Base-by-base conservation (phyloP, 2,329 filamentous ascomycete species). In the Chalara sp. region DNA sequence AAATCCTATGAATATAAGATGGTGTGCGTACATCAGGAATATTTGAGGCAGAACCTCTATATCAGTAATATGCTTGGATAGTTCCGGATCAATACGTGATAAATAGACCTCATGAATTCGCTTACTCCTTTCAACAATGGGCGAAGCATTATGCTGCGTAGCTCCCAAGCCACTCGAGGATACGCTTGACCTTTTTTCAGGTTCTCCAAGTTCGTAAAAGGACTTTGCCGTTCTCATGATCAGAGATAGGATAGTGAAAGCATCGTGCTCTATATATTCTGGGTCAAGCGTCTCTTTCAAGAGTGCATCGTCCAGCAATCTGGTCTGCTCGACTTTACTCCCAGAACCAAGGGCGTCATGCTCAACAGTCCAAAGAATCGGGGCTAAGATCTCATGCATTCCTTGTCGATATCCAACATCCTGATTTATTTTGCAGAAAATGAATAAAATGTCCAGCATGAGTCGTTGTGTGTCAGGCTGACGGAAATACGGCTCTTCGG, bases 1-100 rank as follows among this genome's bases (percentile, higher is more conserved):
- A 44, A 46, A 7, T n/a, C 7, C 32, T 13, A 47, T 32, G 5
- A 46, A 10, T 32, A 12, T 12, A 11, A 13, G 41, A 28, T 13
- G 31, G 7, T n/a, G 12, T 48, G 65, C 79, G 67, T 70, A 93
- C 87, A 97, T 95, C 29, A 97, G 72, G 64, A 97, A 99, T 47
- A 99, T 92, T 62, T 99, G 93, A 1, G 93, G 93, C n/a, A 96
- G 72, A 54, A 99, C 84, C 53, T 96, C 92, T 44, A 96, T 84
- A 53, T 81, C 79, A 52, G 83, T 84, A 13, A 99, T 76, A 66
- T 97, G 91, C 29, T 76, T 75, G 11, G 89, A 86, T 31, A 97
- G 76, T 62, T 90, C 86, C n/a, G 87, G 84, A 64, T 97, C 93
- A 32, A 89, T 76, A 56, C 83, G 84, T 52, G 81, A 81, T 43